Evolutionary conservation across 1,284 basidiomycete genomes (phyloP).

Genomic region (Papiliotrema terrestris): DNA sequence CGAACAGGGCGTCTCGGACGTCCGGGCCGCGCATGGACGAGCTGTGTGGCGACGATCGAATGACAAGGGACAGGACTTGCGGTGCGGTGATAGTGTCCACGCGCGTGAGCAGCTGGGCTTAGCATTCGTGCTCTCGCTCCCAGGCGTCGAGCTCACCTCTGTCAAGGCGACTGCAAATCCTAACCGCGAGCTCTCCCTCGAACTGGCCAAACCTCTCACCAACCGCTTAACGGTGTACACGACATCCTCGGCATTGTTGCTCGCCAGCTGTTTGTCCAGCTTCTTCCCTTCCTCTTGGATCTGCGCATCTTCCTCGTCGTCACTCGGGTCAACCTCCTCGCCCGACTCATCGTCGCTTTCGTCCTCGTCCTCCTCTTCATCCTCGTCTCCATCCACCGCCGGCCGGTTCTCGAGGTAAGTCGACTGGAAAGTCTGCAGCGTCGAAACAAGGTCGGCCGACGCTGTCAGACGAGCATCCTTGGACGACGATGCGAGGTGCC

Average conservation of each 20-base stretch:
- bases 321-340: conserved; percentile 41
- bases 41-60: conserved; percentile 65
- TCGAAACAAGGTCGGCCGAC: conserved; percentile 74
- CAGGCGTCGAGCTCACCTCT: conserved; percentile 65
- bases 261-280: conserved; percentile 51
- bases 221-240: conserved; percentile 82
- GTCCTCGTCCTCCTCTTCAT: conserved; percentile 44
- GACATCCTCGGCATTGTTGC: conserved; percentile 77
- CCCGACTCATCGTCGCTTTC: conserved; percentile 3
- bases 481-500: conserved; percentile 81
- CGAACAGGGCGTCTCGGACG: conserved; percentile 87
- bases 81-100: conserved; percentile 73
- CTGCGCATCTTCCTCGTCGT: conserved; percentile 52
- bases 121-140: conserved; percentile 2
- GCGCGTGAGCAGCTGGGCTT: conserved; percentile 67
- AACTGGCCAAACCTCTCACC: conserved; percentile 81
- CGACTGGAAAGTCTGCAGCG: conserved; percentile 77
- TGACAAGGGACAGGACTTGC: conserved; percentile 69
- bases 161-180: conserved; percentile 95
- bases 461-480: conserved; percentile 78
- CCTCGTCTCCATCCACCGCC: conserved; percentile 52
- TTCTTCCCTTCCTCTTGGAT: conserved; percentile 50
- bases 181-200: conserved; percentile 84
- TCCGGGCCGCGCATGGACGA: conserved; percentile 81
- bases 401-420: conserved; percentile 51